Evolutionary conservation across 2,329 filamentous ascomycete species (phyloP), one percentile per base, ranked within the genome.

Genomic region (Aureobasidium subglaciale): DNA sequence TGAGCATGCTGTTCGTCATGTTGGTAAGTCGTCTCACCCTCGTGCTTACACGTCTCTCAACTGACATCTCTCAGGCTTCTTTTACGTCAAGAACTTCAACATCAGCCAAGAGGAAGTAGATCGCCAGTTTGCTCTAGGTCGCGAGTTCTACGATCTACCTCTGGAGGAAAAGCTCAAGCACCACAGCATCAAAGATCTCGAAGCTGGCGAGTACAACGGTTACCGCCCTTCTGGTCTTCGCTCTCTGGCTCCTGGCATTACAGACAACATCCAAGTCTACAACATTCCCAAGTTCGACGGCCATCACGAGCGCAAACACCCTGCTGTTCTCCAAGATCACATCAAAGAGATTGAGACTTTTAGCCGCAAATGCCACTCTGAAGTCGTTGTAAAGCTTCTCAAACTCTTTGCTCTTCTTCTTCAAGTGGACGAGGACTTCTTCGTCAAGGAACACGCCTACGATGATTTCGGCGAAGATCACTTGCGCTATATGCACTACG

Each of bases 71-170:
- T 13, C 24, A 58, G 79, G 81, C 0, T 81, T 85, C 70, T 85
- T 85, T 69, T 84, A 84, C 59, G 77, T 85, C 18, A 78, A 77
- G 57, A 83, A 84, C 67, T 84, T 80, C 59, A 81, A 81, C 29
- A 72, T 85, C n/a, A 70, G 68, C 1, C 80, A 84, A 64, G 80
- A 83, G 43, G 72, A 82, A 63, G 75, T 85, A 1, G 77, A 85
- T 60, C 71, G 73, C 5, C 82, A 85, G 59, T 85, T 84, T 59
- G 79, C 81, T 11, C 74, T 85, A 2, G 82, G 77, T 1, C 79
- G 80, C 56, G 72, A 78, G 32, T 76, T 85, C 59, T 84, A 84
- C 62, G 65, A 75, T 4, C 70, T 85, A 0, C 73, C 81, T 0
- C 70, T 74, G 0, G 76, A 81, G 9, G 81, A 85, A 63, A 85